Evolutionary conservation across 441 rosid species (phyloP), one percentile per base, ranked within the genome.

Genomic region (Raphanus hybrid): DNA sequence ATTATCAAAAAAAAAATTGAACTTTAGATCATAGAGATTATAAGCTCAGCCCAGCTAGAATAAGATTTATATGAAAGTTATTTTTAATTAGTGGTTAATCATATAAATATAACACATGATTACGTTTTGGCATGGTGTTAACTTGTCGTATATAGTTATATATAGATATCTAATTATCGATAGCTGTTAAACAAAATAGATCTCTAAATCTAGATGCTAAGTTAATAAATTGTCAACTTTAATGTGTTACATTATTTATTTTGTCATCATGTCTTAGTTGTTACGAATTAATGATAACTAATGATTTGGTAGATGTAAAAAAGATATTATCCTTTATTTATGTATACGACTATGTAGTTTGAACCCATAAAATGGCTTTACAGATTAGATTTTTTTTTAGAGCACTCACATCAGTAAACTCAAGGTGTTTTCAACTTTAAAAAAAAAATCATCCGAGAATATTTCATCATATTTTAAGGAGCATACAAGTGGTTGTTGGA

Each of bases 1-100:
- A n/a, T n/a, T n/a, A n/a, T n/a, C n/a, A n/a, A n/a, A n/a, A n/a
- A n/a, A n/a, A n/a, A n/a, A n/a, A n/a, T n/a, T n/a, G 32, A 16
- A 63, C 23, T 34, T 34, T 34, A 7, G 26, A 63, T 15, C 45
- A 73, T 12, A 73, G 34, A 62, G 63, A 64, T 34, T 63, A 2
- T 12, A 8, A 32, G 75, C 50, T 29, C 18, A n/a, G n/a, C 72
- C 72, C 15, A 50, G n/a, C 62, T 68, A 68, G 45, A 9, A 5
- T 32, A 8, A 50, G 43, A 29, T 3, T 52, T 32, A n/a, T 32
- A 0, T 50, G 14, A 29, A 41, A 50, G 9, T 12, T 41, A 15
- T 14, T n/a, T 8, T 14, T 29, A 54, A 10, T 9, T 5, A 15
- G 71, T 65, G 32, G 58, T 41, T 75, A 52, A 29, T 43, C 60